phyloP scores from a whole-genome alignment of 768 basidiomycete species.

The Suillus ampliporus region DNA sequence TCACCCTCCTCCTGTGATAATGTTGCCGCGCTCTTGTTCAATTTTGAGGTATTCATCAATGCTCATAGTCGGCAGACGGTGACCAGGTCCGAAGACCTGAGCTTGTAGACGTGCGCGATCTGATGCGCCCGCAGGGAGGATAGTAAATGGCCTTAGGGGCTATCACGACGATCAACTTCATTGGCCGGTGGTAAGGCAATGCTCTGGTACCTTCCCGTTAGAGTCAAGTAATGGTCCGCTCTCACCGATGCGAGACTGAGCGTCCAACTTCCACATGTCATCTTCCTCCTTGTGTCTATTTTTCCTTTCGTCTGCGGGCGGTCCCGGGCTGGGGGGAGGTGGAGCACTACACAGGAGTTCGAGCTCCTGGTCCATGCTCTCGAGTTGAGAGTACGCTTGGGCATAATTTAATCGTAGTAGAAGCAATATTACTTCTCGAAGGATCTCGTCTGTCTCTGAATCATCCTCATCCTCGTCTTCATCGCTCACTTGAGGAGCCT shows the following conservation, averaged over 20 bases:
- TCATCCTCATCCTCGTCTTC: constrained; percentile 55
- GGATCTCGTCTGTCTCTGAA: constrained; percentile 63
- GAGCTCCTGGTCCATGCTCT: constrained; percentile 73
- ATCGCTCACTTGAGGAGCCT: constrained; percentile 18
- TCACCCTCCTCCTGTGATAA: constrained; percentile 88
- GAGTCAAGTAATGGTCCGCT: constrained; percentile 75
- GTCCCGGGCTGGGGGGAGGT: constrained; percentile 38
- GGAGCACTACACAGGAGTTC: constrained; percentile 68
- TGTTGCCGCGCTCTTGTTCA: constrained; percentile 82
- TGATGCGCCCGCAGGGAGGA: constrained; percentile 72
- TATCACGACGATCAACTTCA: constrained; percentile 37
- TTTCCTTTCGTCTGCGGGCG: constrained; percentile 43
- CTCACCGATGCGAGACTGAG: constrained; percentile 47
- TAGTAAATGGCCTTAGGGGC: constrained; percentile 92
- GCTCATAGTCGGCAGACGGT: constrained; percentile 92
- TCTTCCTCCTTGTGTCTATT: constrained; percentile 51
- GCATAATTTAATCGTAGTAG: constrained; percentile 75
- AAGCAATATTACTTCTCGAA: constrained; percentile 72
- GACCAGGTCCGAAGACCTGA: constrained; percentile 83
- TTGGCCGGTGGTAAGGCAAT: neutral
- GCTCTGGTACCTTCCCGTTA: constrained; percentile 65
- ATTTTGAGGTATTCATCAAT: constrained; percentile 93
- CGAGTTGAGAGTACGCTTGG: constrained; percentile 69
- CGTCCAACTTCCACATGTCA: constrained; percentile 78
- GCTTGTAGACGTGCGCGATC: constrained; percentile 76